Evolutionary conservation across 306 rosid genomes (phyloP).

Genomic region (Ceratonia siliqua): DNA sequence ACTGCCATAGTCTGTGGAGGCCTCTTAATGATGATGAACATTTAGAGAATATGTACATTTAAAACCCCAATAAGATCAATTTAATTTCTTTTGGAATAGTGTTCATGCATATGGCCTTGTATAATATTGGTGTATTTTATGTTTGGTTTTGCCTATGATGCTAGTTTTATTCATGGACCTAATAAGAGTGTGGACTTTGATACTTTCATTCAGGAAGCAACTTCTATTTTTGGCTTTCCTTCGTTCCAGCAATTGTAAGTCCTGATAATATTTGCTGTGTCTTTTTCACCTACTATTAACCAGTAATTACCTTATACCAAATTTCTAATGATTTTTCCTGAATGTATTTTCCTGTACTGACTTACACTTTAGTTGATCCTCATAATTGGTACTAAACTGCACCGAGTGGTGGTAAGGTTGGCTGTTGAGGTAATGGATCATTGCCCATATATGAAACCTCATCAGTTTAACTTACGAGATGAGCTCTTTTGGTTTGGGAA

Average conservation of each 20-base stretch:
- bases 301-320: conserved; percentile 18
- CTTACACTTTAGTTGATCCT: conserved; percentile 64
- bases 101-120: background rate
- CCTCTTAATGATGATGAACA: background rate
- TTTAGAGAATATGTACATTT: background rate
- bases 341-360: background rate
- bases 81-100: background rate
- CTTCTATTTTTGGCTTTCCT: conserved; percentile 92
- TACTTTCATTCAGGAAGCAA: conserved; percentile 69
- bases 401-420: conserved; percentile 81
- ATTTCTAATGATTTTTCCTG: conserved; percentile 22
- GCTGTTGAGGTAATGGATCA: conserved; percentile 77
- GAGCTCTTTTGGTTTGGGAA: conserved; percentile 93
- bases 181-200: conserved; percentile 29
- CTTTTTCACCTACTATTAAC: background rate
- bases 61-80: background rate
- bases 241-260: conserved; percentile 87
- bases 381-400: conserved; percentile 79
- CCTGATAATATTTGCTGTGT: background rate
- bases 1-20: background rate
- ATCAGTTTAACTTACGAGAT: conserved; percentile 68
- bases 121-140: background rate
- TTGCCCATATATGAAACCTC: conserved; percentile 39
- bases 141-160: background rate
- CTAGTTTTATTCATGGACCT: conserved; percentile 15